These are phyloP conservation scores for Taiozyma sp. DNA, from an alignment of 1,139 yeast genomes.

Conservation along the genomic window DNA sequence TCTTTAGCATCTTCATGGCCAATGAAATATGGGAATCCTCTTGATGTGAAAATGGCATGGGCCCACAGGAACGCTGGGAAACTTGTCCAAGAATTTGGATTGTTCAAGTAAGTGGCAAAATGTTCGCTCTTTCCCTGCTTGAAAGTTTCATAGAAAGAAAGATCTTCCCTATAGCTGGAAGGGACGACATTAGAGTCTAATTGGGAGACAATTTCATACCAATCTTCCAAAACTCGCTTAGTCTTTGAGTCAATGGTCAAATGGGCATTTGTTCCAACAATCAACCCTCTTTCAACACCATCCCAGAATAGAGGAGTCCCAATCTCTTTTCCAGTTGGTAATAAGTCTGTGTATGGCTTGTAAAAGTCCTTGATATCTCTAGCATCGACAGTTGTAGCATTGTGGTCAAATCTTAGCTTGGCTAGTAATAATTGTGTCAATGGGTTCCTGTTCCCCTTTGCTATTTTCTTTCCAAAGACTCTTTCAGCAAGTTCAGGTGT, in stretches of 20 bases:
- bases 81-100: conserved; percentile 46
- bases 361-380: conserved; percentile 29
- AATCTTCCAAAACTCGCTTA: conserved; percentile 26
- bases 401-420: conserved; percentile 30
- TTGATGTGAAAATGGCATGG: conserved; percentile 59
- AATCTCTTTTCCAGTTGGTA: conserved; percentile 48
- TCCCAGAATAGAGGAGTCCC: conserved; percentile 66
- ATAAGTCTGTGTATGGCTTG: conserved; percentile 49
- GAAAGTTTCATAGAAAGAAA: conserved; percentile 16
- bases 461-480: conserved; percentile 29
- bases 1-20: conserved; percentile 26
- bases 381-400: conserved; percentile 15
- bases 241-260: conserved; percentile 30
- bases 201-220: conserved; percentile 18
- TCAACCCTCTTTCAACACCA: conserved; percentile 40
- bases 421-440: conserved; percentile 46
- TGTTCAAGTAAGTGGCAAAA: conserved; percentile 19
- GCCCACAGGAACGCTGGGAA: conserved; percentile 75
- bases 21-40: conserved; percentile 72
- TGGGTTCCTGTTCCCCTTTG: conserved; percentile 35
- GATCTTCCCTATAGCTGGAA: conserved; percentile 11
- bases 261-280: conserved; percentile 59
- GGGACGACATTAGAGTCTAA: conserved; percentile 10
- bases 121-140: conserved; percentile 17
- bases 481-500: conserved; percentile 40